phyloP scores from a whole-genome alignment of 2,329 filamentous ascomycete species.

The Sporothrix brunneoviolacea region DNA sequence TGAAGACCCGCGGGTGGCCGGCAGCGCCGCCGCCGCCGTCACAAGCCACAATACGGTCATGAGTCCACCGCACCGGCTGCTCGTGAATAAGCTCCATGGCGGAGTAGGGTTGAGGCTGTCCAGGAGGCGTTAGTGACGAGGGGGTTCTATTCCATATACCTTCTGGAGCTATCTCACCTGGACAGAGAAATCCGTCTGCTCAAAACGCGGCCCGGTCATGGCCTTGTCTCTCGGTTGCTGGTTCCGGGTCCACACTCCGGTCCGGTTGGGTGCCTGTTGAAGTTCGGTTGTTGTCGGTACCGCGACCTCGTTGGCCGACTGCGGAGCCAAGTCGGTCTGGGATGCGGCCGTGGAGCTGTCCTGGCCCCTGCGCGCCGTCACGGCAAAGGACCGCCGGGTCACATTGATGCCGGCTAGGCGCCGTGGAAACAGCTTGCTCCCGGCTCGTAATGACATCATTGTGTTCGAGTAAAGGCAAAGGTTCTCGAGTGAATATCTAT shows the following conservation, averaged over 20 bases:
- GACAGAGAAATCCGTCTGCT: slow-evolving; percentile 88
- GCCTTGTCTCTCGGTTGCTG: slow-evolving; percentile 75
- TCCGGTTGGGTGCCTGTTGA: slow-evolving; percentile 81
- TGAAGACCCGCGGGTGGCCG: slow-evolving; percentile 90
- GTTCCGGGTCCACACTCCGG: slow-evolving; percentile 73
- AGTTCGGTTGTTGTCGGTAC: slow-evolving; percentile 20
- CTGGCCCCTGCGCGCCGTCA: slow-evolving; percentile 42
- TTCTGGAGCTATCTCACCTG: slow-evolving; percentile 58
- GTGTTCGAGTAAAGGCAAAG: too few relatives aligned
- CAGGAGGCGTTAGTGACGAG: slow-evolving; percentile 10
- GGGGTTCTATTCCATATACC: too few relatives aligned
- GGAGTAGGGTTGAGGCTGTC: slow-evolving; percentile 76
- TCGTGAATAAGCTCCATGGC: slow-evolving; percentile 96
- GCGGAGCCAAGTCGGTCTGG: slow-evolving; percentile 33
- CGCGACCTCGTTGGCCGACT: slow-evolving; percentile 32
- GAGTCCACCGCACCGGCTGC: slow-evolving; percentile 88
- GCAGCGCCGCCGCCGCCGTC: slow-evolving; percentile 87
- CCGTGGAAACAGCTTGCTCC: slow-evolving; percentile 35
- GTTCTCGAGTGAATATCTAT: too few relatives aligned
- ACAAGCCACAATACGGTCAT: slow-evolving; percentile 74
- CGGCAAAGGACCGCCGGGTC: slow-evolving; percentile 40
- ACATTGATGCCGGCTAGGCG: slow-evolving; percentile 25
- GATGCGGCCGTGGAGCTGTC: slow-evolving; percentile 31
- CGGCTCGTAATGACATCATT: slow-evolving; percentile 39
- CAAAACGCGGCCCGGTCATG: slow-evolving; percentile 91